Conservation (phyloP, 257 asterid species). For the Solanum chmielewskii region DNA sequence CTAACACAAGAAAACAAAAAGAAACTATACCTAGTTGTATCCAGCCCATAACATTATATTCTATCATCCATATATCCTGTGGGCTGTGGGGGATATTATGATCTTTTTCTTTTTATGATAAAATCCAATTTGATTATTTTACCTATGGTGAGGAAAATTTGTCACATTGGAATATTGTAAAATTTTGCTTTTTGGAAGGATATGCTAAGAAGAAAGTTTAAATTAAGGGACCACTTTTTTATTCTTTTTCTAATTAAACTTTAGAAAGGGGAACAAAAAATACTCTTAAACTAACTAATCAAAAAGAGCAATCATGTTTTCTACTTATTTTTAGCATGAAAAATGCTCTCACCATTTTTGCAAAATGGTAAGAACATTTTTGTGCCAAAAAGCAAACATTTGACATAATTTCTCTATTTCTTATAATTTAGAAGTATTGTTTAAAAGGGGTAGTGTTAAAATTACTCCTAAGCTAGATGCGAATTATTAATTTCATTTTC, state of each 20-base stretch:
- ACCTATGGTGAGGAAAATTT: not conserved
- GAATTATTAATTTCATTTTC: no score
- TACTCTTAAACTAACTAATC: not conserved
- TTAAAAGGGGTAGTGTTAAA: not conserved
- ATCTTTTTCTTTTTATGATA: not conserved
- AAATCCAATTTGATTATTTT: not conserved
- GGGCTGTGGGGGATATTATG: not conserved
- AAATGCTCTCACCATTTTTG: not conserved
- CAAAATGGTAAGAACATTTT: not conserved
- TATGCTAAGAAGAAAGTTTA: not conserved
- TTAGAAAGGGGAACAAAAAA: not conserved
- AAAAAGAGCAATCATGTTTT: not conserved
- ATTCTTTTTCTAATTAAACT: not conserved
- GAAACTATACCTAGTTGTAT: not conserved
- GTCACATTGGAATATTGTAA: not conserved
- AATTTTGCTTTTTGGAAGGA: slow-evolving; percentile 20
- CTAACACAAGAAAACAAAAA: not conserved
- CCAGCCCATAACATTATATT: not conserved
- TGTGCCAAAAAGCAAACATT: not conserved
- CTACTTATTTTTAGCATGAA: not conserved
- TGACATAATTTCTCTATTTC: not conserved
- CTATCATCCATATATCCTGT: not conserved
- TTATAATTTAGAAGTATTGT: not conserved
- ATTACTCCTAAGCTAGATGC: no score
- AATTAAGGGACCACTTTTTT: not conserved